These are phyloP conservation scores for Bjerkandera adusta DNA, from an alignment of 1,284 basidiomycete genomes.

Conservation along the genomic window DNA sequence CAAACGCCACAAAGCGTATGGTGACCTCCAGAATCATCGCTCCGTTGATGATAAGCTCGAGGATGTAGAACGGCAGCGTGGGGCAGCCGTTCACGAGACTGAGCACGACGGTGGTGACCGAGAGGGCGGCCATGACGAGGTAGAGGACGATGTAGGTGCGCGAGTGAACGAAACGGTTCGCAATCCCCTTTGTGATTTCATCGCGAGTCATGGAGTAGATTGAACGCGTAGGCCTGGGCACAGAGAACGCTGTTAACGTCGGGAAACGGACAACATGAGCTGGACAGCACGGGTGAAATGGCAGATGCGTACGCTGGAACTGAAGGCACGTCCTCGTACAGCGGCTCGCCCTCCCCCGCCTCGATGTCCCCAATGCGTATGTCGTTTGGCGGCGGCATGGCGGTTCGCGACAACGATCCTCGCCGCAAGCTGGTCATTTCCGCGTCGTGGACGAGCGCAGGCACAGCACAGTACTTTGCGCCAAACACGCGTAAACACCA, in stretches of 20 bases:
- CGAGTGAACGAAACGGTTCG: conserved; percentile 85
- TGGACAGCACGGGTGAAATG: conserved; percentile 19
- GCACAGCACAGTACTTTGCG: background rate
- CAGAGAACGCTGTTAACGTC: conserved; percentile 21
- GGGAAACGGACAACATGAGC: no score
- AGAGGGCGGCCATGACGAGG: conserved; percentile 85
- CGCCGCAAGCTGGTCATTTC: conserved; percentile 18
- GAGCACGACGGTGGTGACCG: conserved; percentile 88
- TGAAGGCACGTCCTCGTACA: conserved; percentile 23
- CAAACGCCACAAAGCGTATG: conserved; percentile 87
- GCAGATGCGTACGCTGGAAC: conserved; percentile 28
- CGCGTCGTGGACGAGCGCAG: conserved; percentile 13
- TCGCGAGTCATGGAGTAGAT: conserved; percentile 78
- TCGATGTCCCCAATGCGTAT: conserved; percentile 35
- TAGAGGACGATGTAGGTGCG: conserved; percentile 82
- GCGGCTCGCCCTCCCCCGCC: conserved; percentile 32
- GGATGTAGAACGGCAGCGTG: conserved; percentile 79
- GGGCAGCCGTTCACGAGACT: conserved; percentile 81
- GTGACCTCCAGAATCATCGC: conserved; percentile 92
- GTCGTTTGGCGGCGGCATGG: conserved; percentile 19
- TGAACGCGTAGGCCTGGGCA: conserved; percentile 63
- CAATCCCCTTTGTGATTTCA: conserved; percentile 78
- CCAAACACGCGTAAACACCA: conserved; percentile 17
- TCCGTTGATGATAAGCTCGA: conserved; percentile 89
- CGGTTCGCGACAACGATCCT: conserved; percentile 16